Evolutionary conservation across 2,329 filamentous ascomycete genomes (phyloP), one percentile per base, ranked within the genome.

Genomic region (Epichloe glyceriae): DNA sequence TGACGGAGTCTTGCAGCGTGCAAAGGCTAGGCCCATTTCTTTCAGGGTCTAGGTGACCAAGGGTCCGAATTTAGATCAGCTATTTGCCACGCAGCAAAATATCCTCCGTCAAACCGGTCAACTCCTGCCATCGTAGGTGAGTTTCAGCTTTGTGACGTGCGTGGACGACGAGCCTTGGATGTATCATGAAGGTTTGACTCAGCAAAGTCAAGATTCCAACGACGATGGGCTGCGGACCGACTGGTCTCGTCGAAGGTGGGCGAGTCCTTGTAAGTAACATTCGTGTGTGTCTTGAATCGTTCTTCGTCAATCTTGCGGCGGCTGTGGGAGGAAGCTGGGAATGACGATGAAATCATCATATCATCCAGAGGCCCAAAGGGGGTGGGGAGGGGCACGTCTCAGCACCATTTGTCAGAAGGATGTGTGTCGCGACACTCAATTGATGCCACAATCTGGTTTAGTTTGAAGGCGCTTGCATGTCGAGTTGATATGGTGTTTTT

Each of bases 1-100:
- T 57, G 54, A 56, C 54, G 49, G 54, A 52, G 52, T 47, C 52
- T 44, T 54, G 56, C 50, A 54, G 55, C 44, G 48, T 19, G 50
- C 52, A 46, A 52, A 50, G 46, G 47, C 49, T 33, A 50, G 42
- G 46, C n/a, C 26, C 17, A 26, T n/a, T 37, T 19, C 44, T 20
- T 20, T 20, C 7, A 14, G 17, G 41, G 19, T 39, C 33, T 30
- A 34, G 15, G 22, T 34, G n/a, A 35, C 12, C 12, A 35, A 46
- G 40, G 33, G 44, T 14, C 17, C 46, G 12, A 46, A 15, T 42
- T n/a, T 6, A 35, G 46, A 22, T 26, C 41, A 22, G 35, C 19
- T 35, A 33, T 38, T 30, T 49, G 42, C 37, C 41, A 52, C 42
- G 38, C 40, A 34, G 22, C 33, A 10, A 44, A 37, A 11, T 3